phyloP scores from a whole-genome alignment of 768 basidiomycete genomes.

The Cytidiella melzeri region DNA sequence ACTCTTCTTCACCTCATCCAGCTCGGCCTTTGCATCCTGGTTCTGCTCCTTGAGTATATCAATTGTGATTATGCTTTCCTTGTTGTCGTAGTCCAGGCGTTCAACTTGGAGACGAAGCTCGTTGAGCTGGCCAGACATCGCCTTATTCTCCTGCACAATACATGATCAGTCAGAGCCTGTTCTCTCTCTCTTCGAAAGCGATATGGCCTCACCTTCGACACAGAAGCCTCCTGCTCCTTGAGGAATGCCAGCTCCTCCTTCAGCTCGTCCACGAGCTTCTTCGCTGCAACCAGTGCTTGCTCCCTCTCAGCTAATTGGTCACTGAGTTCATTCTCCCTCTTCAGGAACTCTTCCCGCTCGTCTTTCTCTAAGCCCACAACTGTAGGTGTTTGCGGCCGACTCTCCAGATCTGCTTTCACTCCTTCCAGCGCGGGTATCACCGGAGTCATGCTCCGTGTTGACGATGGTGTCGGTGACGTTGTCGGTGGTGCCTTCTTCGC shows the following conservation, averaged over 20 bases:
- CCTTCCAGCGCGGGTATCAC: slow-evolving; percentile 69
- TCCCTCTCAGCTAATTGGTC: slow-evolving; percentile 93
- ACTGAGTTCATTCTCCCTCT: slow-evolving; percentile 92
- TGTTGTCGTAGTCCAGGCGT: slow-evolving; percentile 91
- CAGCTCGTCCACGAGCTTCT: slow-evolving; percentile 84
- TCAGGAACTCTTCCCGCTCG: slow-evolving; percentile 95
- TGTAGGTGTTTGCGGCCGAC: slow-evolving; percentile 89
- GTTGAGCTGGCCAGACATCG: slow-evolving; percentile 88
- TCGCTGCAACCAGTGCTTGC: slow-evolving; percentile 67
- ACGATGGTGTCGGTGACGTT: slow-evolving; percentile 57
- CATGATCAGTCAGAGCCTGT: neutral
- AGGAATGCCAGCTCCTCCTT: slow-evolving; percentile 85
- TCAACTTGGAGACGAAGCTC: slow-evolving; percentile 90
- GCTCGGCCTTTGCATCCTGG: slow-evolving; percentile 74
- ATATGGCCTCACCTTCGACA: slow-evolving; percentile 54
- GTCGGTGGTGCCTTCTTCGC: slow-evolving; percentile 36
- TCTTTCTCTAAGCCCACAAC: slow-evolving; percentile 88
- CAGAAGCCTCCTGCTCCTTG: slow-evolving; percentile 81
- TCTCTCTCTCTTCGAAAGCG: slow-evolving; percentile 3
- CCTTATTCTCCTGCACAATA: slow-evolving; percentile 75
- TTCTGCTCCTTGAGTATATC: slow-evolving; percentile 97
- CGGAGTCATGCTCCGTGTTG: slow-evolving; percentile 68
- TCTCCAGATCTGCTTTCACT: slow-evolving; percentile 65
- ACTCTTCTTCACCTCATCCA: slow-evolving; percentile 84
- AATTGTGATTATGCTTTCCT: slow-evolving; percentile 86